Evolutionary conservation across 2,329 filamentous ascomycete species (phyloP).

Genomic region (Apiospora marii): DNA sequence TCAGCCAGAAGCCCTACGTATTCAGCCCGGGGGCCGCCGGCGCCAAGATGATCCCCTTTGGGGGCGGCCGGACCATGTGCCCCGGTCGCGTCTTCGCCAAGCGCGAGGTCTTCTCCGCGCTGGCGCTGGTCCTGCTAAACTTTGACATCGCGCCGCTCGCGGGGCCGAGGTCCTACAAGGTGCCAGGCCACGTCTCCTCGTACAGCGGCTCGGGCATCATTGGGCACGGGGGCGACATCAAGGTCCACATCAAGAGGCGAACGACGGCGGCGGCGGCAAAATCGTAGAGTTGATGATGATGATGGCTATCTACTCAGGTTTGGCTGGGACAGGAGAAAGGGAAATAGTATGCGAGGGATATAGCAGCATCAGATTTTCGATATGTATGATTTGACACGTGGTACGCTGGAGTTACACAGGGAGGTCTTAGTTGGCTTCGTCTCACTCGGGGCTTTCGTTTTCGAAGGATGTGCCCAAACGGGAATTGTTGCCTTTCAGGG

Average conservation of each 20-base stretch:
- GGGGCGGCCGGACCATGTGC: slow-evolving; percentile 38
- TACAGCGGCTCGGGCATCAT: slow-evolving; percentile 1
- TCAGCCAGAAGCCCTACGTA: neutral
- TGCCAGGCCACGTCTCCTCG: neutral
- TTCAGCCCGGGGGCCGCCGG: neutral
- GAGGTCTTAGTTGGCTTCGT: too few species aligned
- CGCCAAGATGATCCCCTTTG: slow-evolving; percentile 32
- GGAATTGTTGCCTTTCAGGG: neutral
- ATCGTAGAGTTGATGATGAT: neutral
- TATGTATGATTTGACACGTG: neutral
- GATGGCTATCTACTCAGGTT: neutral
- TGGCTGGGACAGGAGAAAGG: neutral
- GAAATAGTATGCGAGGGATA: neutral
- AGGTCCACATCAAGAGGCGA: neutral
- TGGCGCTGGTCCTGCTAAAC: slow-evolving; percentile 32
- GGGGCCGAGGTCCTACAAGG: neutral
- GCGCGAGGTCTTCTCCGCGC: slow-evolving; percentile 37
- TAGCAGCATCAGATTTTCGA: neutral
- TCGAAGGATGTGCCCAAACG: neutral
- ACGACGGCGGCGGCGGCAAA: too few species aligned
- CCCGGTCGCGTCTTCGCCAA: slow-evolving; percentile 38
- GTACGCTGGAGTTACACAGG: neutral
- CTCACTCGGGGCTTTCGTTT: neutral
- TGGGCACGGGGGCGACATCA: neutral
- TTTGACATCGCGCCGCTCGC: slow-evolving; percentile 32